Percentiles rank a stretch among this genome's conserved stretches.
These are phyloP conservation scores for Suillus luteus DNA, from an alignment of 768 basidiomycete genomes.

Conservation along the genomic window DNA sequence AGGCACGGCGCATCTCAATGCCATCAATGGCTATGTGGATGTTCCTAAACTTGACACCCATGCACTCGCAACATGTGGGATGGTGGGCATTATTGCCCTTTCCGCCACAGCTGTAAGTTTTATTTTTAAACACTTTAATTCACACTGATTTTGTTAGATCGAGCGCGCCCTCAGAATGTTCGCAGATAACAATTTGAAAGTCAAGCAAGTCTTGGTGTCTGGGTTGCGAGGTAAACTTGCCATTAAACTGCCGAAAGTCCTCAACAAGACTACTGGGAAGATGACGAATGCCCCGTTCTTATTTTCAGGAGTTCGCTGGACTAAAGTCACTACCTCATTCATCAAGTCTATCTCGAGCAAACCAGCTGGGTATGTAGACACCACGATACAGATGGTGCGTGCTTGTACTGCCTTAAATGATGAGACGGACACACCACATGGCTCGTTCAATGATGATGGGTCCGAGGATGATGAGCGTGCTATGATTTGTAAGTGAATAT, in stretches of 20 bases:
- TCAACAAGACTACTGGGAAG: conserved; percentile 7
- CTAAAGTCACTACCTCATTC: neutral
- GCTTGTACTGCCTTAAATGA: neutral
- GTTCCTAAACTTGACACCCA: conserved; percentile 39
- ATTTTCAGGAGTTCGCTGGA: neutral
- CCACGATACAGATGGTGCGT: neutral
- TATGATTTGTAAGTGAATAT: neutral
- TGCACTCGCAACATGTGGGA: conserved; percentile 10
- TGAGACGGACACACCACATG: neutral
- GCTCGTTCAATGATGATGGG: neutral
- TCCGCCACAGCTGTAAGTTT: neutral
- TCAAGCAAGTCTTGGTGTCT: neutral
- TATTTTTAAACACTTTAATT: neutral
- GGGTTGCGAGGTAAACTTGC: neutral
- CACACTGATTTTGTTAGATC: neutral
- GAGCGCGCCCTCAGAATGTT: neutral
- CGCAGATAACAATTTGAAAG: neutral
- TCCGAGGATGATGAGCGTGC: neutral
- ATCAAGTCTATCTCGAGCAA: neutral
- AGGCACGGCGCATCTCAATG: neutral
- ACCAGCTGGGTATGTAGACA: neutral
- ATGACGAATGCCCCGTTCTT: neutral
- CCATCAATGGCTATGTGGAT: neutral
- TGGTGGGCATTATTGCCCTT: neutral
- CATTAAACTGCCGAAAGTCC: conserved; percentile 5